A percentile compares a stretch with the other conserved stretches of the same genome.
phyloP scores from a whole-genome alignment of 345 rosid species.

The Dipteronia dyeriana region DNA sequence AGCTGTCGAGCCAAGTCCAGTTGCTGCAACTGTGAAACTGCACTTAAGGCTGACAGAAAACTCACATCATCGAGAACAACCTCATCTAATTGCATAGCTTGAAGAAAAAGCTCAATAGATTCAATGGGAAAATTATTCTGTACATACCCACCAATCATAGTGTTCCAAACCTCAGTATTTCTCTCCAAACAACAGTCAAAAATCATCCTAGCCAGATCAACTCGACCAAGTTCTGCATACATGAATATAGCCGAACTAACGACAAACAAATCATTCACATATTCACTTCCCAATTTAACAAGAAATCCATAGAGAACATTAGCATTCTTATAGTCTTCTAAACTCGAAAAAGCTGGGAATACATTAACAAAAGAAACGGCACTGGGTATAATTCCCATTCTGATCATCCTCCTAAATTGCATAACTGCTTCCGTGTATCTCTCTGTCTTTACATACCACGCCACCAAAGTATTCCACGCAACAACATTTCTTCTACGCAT shows the following conservation, averaged over 20 bases:
- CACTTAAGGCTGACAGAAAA: slow-evolving; percentile 56
- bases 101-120: slow-evolving; percentile 61
- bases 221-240: slow-evolving; percentile 68
- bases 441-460: slow-evolving; percentile 77
- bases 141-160: slow-evolving; percentile 73
- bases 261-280: slow-evolving; percentile 64
- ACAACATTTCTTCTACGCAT: slow-evolving; percentile 76
- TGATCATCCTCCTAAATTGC: slow-evolving; percentile 66
- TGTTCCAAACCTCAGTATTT: slow-evolving; percentile 82
- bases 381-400: slow-evolving; percentile 62
- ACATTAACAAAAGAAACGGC: slow-evolving; percentile 79
- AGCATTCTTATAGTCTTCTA: slow-evolving; percentile 48
- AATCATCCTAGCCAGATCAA: slow-evolving; percentile 61
- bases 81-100: slow-evolving; percentile 47
- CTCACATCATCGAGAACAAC: slow-evolving; percentile 65
- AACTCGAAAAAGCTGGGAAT: slow-evolving; percentile 64
- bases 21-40: slow-evolving; percentile 73
- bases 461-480: slow-evolving; percentile 78
- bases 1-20: slow-evolving; percentile 57
- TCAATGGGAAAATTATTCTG: slow-evolving; percentile 49
- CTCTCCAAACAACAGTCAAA: slow-evolving; percentile 59
- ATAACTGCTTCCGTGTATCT: slow-evolving; percentile 53
- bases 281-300: slow-evolving; percentile 60
- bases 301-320: slow-evolving; percentile 64
- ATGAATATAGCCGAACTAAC: slow-evolving; percentile 68